A percentile compares a stretch with the other conserved stretches of the same genome.
These are phyloP conservation scores for Calonectria pteridis DNA, from an alignment of 2,329 filamentous ascomycete genomes.

Conservation along the genomic window DNA sequence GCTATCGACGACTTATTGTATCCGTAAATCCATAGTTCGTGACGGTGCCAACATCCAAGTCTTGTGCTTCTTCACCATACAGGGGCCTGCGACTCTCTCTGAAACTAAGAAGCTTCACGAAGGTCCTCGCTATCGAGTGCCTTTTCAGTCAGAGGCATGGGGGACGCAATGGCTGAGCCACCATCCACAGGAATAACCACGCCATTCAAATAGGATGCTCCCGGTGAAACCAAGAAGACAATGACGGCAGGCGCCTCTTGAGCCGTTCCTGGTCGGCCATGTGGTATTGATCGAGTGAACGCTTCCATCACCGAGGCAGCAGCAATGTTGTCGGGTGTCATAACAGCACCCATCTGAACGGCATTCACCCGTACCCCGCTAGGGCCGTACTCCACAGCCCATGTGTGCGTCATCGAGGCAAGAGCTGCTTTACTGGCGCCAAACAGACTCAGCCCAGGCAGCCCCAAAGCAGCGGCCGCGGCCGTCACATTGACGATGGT, in stretches of 20 bases:
- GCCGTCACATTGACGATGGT: not conserved
- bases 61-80: too few species aligned
- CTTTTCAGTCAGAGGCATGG: not conserved
- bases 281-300: not conserved
- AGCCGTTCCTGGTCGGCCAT: not conserved
- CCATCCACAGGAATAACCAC: not conserved
- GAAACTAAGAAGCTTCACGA: not conserved
- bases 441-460: not conserved
- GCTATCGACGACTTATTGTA: too few species aligned
- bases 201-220: not conserved
- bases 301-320: not conserved
- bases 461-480: not conserved
- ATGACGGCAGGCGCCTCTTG: not conserved
- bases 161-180: not conserved
- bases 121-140: not conserved
- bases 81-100: too few species aligned
- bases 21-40: too few species aligned
- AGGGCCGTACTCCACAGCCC: not conserved
- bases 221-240: not conserved
- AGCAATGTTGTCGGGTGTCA: not conserved
- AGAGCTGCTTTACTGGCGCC: not conserved
- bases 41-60: too few species aligned
- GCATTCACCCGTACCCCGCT: not conserved
- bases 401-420: not conserved
- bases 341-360: not conserved